phyloP scores from a whole-genome alignment of 305 asterid species.

The Lippia alba region DNA sequence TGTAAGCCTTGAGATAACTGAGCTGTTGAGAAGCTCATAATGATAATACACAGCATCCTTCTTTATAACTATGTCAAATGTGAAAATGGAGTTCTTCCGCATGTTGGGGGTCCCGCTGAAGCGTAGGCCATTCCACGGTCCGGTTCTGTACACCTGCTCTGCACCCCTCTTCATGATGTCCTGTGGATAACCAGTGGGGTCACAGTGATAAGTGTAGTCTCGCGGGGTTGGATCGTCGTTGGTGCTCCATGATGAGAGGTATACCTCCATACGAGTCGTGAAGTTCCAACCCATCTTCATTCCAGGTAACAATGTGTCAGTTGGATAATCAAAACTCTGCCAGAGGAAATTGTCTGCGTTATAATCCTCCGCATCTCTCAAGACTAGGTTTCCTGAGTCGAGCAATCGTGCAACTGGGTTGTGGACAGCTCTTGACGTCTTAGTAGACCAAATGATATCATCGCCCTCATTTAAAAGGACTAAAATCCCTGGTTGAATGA shows the following conservation, averaged over 20 bases:
- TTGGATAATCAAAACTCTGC: conserved; percentile 44
- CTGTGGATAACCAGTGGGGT: conserved; percentile 31
- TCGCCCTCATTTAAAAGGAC: conserved; percentile 39
- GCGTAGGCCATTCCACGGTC: conserved; percentile 36
- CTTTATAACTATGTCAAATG: conserved; percentile 27
- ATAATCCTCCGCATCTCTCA: conserved; percentile 21
- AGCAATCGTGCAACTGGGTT: conserved; percentile 37
- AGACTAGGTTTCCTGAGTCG: conserved; percentile 38
- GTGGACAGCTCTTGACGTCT: conserved; percentile 29
- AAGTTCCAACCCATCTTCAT: conserved; percentile 38
- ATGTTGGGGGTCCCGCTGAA: conserved; percentile 29
- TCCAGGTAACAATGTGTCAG: conserved; percentile 34
- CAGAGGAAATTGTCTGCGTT: conserved; percentile 27
- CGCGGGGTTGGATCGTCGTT: conserved; percentile 29
- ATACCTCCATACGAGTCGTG: conserved; percentile 18
- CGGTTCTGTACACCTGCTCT: not conserved
- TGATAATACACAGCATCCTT: conserved; percentile 35
- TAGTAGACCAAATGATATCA: conserved; percentile 46
- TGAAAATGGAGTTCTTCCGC: conserved; percentile 20
- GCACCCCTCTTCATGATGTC: not conserved
- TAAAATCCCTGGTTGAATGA: conserved; percentile 38
- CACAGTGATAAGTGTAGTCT: conserved; percentile 23
- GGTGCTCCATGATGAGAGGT: conserved; percentile 26
- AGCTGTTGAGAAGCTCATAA: conserved; percentile 19
- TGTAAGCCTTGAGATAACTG: conserved; percentile 28